Percentiles rank a stretch among this genome's conserved stretches.
Evolutionary conservation across 2,329 filamentous ascomycete species (phyloP).

Genomic region (Nannizziopsis arthrosporioides): DNA sequence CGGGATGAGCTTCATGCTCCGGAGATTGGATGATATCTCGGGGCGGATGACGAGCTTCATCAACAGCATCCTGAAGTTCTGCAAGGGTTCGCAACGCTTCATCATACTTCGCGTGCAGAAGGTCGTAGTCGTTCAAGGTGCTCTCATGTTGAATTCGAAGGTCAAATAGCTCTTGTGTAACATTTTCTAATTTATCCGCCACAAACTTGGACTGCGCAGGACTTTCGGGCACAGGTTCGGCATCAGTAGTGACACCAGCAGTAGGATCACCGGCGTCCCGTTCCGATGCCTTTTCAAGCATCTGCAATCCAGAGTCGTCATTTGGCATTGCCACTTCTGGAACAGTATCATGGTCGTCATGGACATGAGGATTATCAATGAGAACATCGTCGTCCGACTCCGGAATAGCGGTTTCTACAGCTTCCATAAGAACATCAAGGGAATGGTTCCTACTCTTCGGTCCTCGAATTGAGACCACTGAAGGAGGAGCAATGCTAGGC

Average conservation of each 20-base stretch:
- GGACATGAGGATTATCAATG: constrained; percentile 23
- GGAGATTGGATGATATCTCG: constrained; percentile 34
- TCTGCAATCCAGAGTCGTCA: constrained; percentile 26
- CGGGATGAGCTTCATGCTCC: constrained; percentile 44
- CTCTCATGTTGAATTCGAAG: constrained; percentile 82
- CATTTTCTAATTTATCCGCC: constrained; percentile 79
- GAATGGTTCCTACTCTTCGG: constrained; percentile 25
- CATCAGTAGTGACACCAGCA: constrained; percentile 17
- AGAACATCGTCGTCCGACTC: constrained; percentile 33
- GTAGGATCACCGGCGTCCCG: constrained; percentile 18
- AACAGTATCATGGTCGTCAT: constrained; percentile 11
- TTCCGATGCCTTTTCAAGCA: constrained; percentile 27
- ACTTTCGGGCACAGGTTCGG: constrained; percentile 47
- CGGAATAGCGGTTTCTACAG: constrained; percentile 35
- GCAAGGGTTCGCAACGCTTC: constrained; percentile 71
- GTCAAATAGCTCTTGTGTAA: constrained; percentile 84
- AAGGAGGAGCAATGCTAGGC: constrained; percentile 17
- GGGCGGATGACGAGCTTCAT: constrained; percentile 53
- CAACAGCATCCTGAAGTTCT: constrained; percentile 63
- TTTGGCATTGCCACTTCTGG: constrained; percentile 8
- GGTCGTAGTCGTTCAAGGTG: constrained; percentile 67
- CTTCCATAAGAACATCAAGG: constrained; percentile 34
- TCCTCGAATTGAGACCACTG: constrained; percentile 14
- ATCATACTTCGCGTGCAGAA: constrained; percentile 79
- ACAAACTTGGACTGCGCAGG: constrained; percentile 76